A percentile compares a stretch with the other conserved stretches of the same genome.
Evolutionary conservation across 2,329 filamentous ascomycete genomes (phyloP).

Genomic region (Aspergillus novofumigatus): DNA sequence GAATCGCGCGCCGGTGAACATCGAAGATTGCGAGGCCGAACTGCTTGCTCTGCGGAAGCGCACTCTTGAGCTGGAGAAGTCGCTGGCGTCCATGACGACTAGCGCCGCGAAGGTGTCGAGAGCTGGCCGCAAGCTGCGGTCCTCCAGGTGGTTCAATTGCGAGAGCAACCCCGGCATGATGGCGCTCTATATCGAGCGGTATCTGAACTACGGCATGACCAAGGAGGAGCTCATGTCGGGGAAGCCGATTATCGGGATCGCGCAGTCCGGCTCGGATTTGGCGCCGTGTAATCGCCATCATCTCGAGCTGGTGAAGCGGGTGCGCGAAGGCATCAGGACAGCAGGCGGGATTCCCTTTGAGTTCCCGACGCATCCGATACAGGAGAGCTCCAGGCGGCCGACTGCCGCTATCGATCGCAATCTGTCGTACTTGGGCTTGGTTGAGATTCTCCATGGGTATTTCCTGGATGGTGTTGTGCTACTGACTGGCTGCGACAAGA

Average conservation of each 20-base stretch:
- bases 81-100: slow-evolving; percentile 26
- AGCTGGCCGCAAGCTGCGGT: slow-evolving; percentile 32
- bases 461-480: slow-evolving; percentile 50
- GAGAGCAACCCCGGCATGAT: slow-evolving; percentile 42
- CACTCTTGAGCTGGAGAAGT: slow-evolving; percentile 35
- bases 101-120: slow-evolving; percentile 5
- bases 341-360: slow-evolving; percentile 50
- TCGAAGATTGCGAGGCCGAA: slow-evolving; percentile 41
- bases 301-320: slow-evolving; percentile 47
- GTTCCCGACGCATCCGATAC: slow-evolving; percentile 51
- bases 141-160: slow-evolving; percentile 44
- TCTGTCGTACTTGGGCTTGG: slow-evolving; percentile 45
- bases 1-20: slow-evolving; percentile 24
- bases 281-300: slow-evolving; percentile 51
- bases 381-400: slow-evolving; percentile 46
- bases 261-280: slow-evolving; percentile 50
- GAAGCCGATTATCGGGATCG: slow-evolving; percentile 51
- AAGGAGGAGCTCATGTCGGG: slow-evolving; percentile 47
- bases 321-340: slow-evolving; percentile 48
- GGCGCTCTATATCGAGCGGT: slow-evolving; percentile 49
- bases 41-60: slow-evolving; percentile 35
- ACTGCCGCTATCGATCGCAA: slow-evolving; percentile 50
- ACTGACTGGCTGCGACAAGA: slow-evolving; percentile 52
- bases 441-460: slow-evolving; percentile 48
- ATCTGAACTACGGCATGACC: slow-evolving; percentile 49